Base-by-base conservation (phyloP, 306 rosid genomes). In the apple (Malus domestica) region DNA sequence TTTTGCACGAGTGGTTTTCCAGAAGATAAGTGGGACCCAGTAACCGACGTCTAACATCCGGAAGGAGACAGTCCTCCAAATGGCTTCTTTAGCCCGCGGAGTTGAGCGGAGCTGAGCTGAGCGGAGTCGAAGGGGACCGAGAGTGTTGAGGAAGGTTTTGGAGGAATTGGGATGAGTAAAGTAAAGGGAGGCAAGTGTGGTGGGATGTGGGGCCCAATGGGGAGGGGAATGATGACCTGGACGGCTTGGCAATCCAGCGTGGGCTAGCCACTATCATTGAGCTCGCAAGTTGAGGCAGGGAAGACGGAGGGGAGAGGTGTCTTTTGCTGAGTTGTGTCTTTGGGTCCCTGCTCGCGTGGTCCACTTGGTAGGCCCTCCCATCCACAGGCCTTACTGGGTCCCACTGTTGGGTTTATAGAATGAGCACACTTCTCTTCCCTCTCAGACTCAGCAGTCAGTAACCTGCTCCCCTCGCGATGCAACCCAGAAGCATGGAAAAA, bases 181-280 rank as follows among this genome's bases (percentile, higher is more conserved):
- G 11, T 66, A 35, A 27, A 58, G 65, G 29, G 40, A 10, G 38
- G 25, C 20, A 2, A 4, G 15, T 16, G 60, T 68, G 78, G 87
- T 84, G 81, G 84, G 72, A 76, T 25, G 86, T 68, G 90, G 93
- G 93, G 59, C 87, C 92, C 84, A 55, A 1, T 1, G 6, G 20
- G 13, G 46, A 22, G 15, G 61, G 60, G 52, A 78, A 80, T 75
- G 85, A 81, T 85, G 83, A 80, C 67, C 60, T 80, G 74, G 85
- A 87, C 92, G 90, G 88, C 86, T 86, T 63, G 59, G 67, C 77
- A 69, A 88, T 86, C 87, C 81, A 86, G 95, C 86, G 90, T 90
- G 95, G 85, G 88, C 85, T 82, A 84, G 86, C 90, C 88, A 68
- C 67, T 75, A 88, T 90, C 79, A 90, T 90, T 90, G 77, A 58